Base-by-base conservation (phyloP, 108 stramenopile genomes). In the Pseudonitzschia multiseries region DNA sequence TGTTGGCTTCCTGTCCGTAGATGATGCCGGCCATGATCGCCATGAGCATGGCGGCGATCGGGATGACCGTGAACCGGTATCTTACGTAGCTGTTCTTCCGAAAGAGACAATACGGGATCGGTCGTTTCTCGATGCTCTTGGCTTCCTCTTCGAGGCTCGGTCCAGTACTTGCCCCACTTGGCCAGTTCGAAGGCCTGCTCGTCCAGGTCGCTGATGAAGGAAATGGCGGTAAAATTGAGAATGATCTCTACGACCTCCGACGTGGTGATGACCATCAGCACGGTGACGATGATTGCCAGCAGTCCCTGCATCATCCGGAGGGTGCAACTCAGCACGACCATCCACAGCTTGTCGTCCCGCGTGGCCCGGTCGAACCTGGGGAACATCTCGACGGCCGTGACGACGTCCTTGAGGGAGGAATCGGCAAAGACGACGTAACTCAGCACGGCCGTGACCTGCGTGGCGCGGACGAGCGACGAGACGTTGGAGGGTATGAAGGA, bases 191-290 rank as follows among this genome's bases (percentile, higher is more conserved):
- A 73, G 9, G 41, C 51, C 20, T 32, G 31, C 24, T 73, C 51
- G 14, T 73, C 64, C 42, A 73, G 43, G 26, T 18, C 42, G 2
- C 36, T 46, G 18, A 73, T 52, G 36, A 65, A 73, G 28, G 28
- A n/a, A 0, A 73, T 12, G 13, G 73, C 73, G 24, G 73, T 46
- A 57, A 73, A 73, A 32, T 73, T 73, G 33, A 73, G 50, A 27
- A 73, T 52, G 29, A 73, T 50, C 0, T 51, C 64, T 8, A 73
- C 21, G 8, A 65, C 64, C 6, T 31, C 24, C 0, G 10, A 0
- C 8, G 54, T 56, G 20, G 33, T 53, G 28, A 73, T 17, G 41
- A 65, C 32, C 33, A 73, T 44, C 20, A 66, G 22, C 40, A 73
- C 52, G 22, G 32, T 73, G 2, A 32, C 61, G 31, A 62, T 0